Conservation (phyloP, 768 basidiomycete species). For the Coprinellus micaceus region DNA sequence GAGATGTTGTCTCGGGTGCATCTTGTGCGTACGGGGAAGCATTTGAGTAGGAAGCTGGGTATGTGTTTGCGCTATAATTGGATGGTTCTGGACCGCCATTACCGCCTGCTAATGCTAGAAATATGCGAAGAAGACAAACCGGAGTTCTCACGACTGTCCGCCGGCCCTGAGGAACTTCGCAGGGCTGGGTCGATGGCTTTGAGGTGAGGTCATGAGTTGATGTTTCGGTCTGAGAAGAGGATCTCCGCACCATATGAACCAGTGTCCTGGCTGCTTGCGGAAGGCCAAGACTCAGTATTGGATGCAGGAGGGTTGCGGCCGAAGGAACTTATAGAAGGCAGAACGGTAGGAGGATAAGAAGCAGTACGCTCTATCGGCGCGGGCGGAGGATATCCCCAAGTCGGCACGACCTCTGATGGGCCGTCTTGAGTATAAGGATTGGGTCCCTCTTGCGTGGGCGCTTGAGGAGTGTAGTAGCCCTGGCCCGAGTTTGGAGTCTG, state of each 20-base stretch:
- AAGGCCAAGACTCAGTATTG: slow-evolving; percentile 27
- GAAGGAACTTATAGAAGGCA: slow-evolving; percentile 54
- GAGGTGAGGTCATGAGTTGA: slow-evolving; percentile 19
- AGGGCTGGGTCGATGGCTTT: slow-evolving; percentile 39
- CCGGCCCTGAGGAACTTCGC: slow-evolving; percentile 27
- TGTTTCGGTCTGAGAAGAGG: not conserved
- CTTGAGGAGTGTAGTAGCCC: not conserved
- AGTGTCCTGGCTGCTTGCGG: slow-evolving; percentile 8
- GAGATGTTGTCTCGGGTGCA: slow-evolving; percentile 3
- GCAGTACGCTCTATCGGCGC: slow-evolving; percentile 43
- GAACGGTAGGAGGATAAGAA: slow-evolving; percentile 45
- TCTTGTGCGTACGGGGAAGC: slow-evolving; percentile 1
- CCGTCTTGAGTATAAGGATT: slow-evolving; percentile 31
- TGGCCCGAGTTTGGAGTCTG: not conserved
- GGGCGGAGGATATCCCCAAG: slow-evolving; percentile 54
- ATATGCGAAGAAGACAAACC: not conserved
- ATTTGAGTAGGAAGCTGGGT: slow-evolving; percentile 1
- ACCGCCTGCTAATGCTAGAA: not conserved
- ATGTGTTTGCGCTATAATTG: not conserved
- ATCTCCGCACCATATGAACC: slow-evolving; percentile 4
- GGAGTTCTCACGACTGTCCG: slow-evolving; percentile 36
- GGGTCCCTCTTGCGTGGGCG: not conserved
- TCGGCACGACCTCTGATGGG: slow-evolving; percentile 23
- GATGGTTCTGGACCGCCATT: not conserved
- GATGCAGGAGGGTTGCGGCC: slow-evolving; percentile 33